Evolutionary conservation across 1,139 yeast genomes (phyloP), one percentile per base, ranked within the genome.

Genomic region (Arxiozyma telluris): DNA sequence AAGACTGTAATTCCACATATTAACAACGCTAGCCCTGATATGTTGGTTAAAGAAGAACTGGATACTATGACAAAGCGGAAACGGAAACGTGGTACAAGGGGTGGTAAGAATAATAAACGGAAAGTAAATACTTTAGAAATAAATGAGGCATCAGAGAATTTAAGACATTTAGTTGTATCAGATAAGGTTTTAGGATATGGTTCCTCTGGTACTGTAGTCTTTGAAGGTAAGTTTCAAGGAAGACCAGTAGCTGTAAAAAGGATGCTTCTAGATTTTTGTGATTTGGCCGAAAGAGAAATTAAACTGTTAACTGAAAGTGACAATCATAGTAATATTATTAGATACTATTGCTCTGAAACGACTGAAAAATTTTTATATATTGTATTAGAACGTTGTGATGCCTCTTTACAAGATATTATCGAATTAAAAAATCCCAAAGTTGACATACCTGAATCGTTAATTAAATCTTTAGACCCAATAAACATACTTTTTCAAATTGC

Each of bases 161-260:
- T 67, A 43, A 82, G 79, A 54, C 83, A 82, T 53, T 71, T 89
- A 56, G 72, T 78, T 0, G 81, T 91, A 1, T 81, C 94, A 0
- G 87, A 87, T 59, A 81, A 79, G 47, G 78, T 90, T 25, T 72
- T 93, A 50, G 98, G 99, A 1, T 89, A 88, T 66, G 99, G 99
- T 1, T 89, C 97, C 1, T 96, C 93, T 64, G 98, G 98, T 38
- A 93, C 98, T 0, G 90, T 91, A 30, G 98, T 93, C 1, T 89
- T 83, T 67, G 82, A 86, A 65, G 98, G 98, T 0, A 79, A 82
- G 4, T 93, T 91, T 71, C 97, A 91, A 64, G 85, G 83, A 61
- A 77, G 98, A 52, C 96, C 95, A 1, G 98, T 94, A 11, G 98
- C 98, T 0, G 95, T 93, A 4, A 94, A 93, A 68, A 74, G 98